Percentiles rank a stretch among this genome's conserved stretches.
These are phyloP conservation scores for Herpetomonas samuelpessoai DNA, from an alignment of 208 protist species.

Conservation along the genomic window DNA sequence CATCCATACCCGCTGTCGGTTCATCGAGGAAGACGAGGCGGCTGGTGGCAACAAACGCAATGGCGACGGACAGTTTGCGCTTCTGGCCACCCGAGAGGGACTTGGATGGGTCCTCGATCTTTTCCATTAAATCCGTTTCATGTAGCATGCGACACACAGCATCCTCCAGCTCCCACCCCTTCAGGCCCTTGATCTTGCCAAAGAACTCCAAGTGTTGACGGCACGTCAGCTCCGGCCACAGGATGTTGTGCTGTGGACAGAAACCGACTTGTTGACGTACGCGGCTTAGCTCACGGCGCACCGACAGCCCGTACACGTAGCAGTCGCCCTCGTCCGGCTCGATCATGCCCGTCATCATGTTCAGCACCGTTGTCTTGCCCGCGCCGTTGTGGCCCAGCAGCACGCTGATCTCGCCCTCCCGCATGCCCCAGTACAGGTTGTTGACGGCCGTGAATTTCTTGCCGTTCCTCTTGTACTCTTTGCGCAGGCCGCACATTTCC, in stretches of 20 bases:
- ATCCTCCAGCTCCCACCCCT: constrained; percentile 20
- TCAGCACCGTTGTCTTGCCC: constrained; percentile 40
- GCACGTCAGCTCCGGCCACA: constrained; percentile 84
- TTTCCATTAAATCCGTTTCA: constrained; percentile 32
- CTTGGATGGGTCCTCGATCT: constrained; percentile 20
- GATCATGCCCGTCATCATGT: constrained; percentile 54
- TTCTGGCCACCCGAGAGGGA: constrained; percentile 45
- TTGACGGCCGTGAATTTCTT: constrained; percentile 37
- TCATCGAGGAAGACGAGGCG: constrained; percentile 70
- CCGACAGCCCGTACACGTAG: constrained; percentile 18
- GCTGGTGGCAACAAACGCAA: constrained; percentile 48
- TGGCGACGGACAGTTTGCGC: constrained; percentile 53
- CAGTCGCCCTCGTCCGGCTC: constrained; percentile 37
- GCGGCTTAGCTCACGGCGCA: constrained; percentile 17
- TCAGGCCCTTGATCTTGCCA: constrained; percentile 85
- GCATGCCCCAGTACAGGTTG: constrained; percentile 41
- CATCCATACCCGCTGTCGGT: constrained; percentile 79
- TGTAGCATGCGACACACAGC: constrained; percentile 23
- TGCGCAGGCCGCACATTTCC: constrained; percentile 16
- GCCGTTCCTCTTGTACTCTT: constrained; percentile 18
- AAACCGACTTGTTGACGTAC: constrained; percentile 73
- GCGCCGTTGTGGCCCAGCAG: constrained; percentile 51
- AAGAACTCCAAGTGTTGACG: constrained; percentile 85
- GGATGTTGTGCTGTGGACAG: constrained; percentile 91
- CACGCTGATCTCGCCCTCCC: constrained; percentile 32